phyloP scores from a whole-genome alignment of 345 rosid genomes.

The Eucalyptus cloeziana region DNA sequence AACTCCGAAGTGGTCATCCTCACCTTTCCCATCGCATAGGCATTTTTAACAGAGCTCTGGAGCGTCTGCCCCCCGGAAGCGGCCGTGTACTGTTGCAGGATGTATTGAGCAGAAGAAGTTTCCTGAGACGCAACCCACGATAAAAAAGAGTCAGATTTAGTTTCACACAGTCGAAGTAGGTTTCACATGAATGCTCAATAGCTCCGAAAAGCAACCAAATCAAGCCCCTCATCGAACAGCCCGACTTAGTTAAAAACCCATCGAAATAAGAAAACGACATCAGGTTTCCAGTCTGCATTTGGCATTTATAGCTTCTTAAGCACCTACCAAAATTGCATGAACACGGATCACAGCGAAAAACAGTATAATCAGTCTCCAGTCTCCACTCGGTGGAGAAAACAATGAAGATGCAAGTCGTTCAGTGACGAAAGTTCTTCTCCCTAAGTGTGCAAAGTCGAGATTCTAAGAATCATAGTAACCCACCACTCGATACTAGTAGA shows the following conservation, averaged over 20 bases:
- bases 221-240: background rate
- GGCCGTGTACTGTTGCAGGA: constrained; percentile 4
- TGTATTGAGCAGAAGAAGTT: constrained; percentile 4
- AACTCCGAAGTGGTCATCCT: constrained; percentile 5
- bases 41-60: constrained; percentile 1
- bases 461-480: background rate
- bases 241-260: background rate
- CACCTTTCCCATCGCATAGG: constrained; percentile 3
- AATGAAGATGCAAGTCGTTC: background rate
- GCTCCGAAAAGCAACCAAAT: background rate
- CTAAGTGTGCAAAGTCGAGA: background rate
- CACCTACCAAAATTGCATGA: background rate
- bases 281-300: background rate
- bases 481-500: background rate
- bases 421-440: background rate
- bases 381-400: background rate
- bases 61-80: constrained; percentile 3
- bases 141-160: background rate
- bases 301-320: background rate
- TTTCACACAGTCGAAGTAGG: background rate
- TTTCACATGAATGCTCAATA: background rate
- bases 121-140: background rate
- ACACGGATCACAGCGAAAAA: background rate
- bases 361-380: background rate
- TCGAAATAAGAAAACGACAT: background rate